These are phyloP conservation scores for Pseudogymnoascus sp. DNA, from an alignment of 2,329 filamentous ascomycete genomes.

Conservation along the genomic window DNA sequence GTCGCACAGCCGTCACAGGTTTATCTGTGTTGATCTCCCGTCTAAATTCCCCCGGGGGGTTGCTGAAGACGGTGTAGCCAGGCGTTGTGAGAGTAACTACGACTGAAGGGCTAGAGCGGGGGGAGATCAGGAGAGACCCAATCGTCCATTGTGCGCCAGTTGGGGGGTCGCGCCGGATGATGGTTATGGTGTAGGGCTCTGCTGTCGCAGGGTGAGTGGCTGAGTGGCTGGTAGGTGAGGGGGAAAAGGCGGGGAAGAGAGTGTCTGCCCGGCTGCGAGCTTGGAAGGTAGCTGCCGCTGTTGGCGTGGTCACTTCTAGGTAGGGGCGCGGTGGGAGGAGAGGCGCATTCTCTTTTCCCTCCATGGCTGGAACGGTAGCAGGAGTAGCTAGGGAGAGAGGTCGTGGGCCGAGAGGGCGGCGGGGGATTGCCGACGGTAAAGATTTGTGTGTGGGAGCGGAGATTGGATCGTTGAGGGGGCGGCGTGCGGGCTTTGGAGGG, in stretches of 20 bases:
- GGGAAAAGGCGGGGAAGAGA: neutral
- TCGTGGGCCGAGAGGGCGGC: neutral
- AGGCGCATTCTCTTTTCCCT: neutral
- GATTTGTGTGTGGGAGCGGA: too few species aligned
- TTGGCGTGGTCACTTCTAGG: neutral
- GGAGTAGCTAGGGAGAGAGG: neutral
- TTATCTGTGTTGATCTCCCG: neutral
- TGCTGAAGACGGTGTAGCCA: slow-evolving; percentile 24
- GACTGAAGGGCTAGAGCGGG: slow-evolving; percentile 17
- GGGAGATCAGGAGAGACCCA: slow-evolving; percentile 29
- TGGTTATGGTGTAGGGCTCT: slow-evolving; percentile 28
- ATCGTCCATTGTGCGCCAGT: slow-evolving; percentile 69
- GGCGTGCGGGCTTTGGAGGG: too few species aligned
- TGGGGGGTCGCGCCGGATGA: slow-evolving; percentile 66
- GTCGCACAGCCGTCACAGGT: neutral
- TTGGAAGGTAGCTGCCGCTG: neutral
- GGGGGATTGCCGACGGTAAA: neutral
- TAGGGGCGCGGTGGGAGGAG: neutral
- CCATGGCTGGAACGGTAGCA: neutral
- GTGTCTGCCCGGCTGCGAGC: neutral
- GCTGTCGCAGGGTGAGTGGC: neutral
- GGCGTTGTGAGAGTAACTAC: slow-evolving; percentile 25
- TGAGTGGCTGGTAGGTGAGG: neutral
- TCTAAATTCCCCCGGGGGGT: neutral
- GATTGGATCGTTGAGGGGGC: too few species aligned